Base-by-base conservation (phyloP, 2,329 filamentous ascomycete genomes). In the Neobulgaria alba region DNA sequence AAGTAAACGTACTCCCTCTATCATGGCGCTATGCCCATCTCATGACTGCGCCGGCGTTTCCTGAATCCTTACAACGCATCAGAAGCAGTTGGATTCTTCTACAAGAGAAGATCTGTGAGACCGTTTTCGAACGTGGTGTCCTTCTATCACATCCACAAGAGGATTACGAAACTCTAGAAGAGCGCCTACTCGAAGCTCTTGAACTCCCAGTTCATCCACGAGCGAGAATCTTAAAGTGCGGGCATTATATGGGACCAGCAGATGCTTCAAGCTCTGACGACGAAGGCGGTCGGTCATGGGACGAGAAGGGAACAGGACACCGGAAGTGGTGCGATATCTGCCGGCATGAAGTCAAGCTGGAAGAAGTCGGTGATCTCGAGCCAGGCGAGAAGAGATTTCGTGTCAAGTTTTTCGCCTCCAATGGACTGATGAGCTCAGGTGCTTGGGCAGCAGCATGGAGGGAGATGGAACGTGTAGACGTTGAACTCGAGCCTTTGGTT, bases 381-480 rank as follows among this genome's bases (percentile, higher is more conserved):
- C 39, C 36, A 21, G 45, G 46, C 19, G 51, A 56, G 19, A 52
- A 49, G n/a, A 30, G 70, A 73, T 92, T 86, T 69, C 75, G 79
- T 20, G 73, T 96, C 60, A 92, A 88, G 57, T 81, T 96, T 1
- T 98, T 90, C 57, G 92, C 92, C 1, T 90, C 88, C 38, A 98
- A 96, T 61, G 92, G 92, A 0, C 67, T 96, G 35, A 94, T 98
- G 86, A 77, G 80, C 43, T 81, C 86, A 4, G 87, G 87, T 0
- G 90, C 92, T 0, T 98, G 92, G 92, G 77, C 77, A 3, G 89
- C 89, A 2, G 90, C 86, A 43, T 98, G 90, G 90, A 84, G 78
- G 52, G 90, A 96, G 63, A 98, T 98, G 92, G 92, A 98, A 64
- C 77, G 90, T n/a, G 86, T 96, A 0, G 92, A 98, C 57, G 85